Base-by-base conservation (phyloP, 805 yeast genomes). In the Metschnikowia drakensbergensis region DNA sequence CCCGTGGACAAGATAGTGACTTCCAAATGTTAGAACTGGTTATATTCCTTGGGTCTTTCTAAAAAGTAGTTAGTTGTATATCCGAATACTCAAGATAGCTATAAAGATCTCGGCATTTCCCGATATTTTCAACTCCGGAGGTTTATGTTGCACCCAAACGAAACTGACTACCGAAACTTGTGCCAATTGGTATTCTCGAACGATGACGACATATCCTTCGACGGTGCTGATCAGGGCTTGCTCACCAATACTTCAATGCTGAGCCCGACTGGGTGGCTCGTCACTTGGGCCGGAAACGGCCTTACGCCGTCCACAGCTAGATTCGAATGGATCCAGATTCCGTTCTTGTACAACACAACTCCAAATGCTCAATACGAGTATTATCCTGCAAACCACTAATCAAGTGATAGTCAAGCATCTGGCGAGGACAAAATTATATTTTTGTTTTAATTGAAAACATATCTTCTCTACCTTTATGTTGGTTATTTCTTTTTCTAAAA, bases 211-310 rank as follows among this genome's bases (percentile, higher is more conserved):
- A 55, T 63, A 1, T 65, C 75, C 3, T 87, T 88, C 57, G 97
- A 90, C 66, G 96, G 96, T 37, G 92, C 96, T 2, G 97, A 90
- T 66, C 97, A 90, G 65, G 97, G 97, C 9, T 72, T 90, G 33
- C 71, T 90, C 53, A 90, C 65, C 87, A 86, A 60, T 84, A 77
- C 59, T 88, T 87, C 62, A 76, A 73, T 49, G 39, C 62, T 7
- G 59, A 65, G 39, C 75, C 75, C 9, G 72, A 72, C 54, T 71
- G 76, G 76, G 68, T 71, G 6, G 48, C 53, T 26, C 52, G 49
- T 28, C 42, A 43, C 7, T 41, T 51, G 43, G 28, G 55, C 49
- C 6, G 52, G 53, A 1, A 35, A 37, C 10, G 45, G 36, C 17
- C 34, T 34, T 7, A 31, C 33, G 33, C 26, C 30, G n/a, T 30